Evolutionary conservation across 495 filamentous ascomycete species (phyloP), one percentile per base, ranked within the genome.

Genomic region (Aspergillus carlsbadensis): DNA sequence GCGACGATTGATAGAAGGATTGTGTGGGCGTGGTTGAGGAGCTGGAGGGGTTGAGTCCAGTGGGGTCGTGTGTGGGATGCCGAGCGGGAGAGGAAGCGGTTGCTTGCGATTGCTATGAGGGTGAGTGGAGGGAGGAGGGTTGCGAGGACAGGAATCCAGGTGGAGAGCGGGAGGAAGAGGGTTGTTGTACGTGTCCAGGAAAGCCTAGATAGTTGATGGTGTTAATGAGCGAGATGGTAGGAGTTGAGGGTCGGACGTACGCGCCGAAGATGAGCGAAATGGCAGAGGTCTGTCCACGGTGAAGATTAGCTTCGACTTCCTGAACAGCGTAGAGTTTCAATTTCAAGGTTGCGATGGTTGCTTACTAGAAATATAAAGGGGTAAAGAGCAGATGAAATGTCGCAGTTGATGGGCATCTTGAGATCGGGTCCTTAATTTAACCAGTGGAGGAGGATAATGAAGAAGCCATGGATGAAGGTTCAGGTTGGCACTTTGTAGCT

Each of bases 1-100:
- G 81, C 78, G 24, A 88, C 62, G 42, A 84, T 65, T 20, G 77
- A 75, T 8, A 75, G 73, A 49, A 85, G 59, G 42, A 79, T 69
- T 39, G 77, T 75, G 22, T 78, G 74, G 39, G 80, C 18, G 14
- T 70, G 63, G 34, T 62, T 50, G 8, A 69, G 35, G 42, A 59
- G 36, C 11, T 45, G 54, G 21, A 51, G 40, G 10, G 0, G 36
- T 52, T 29, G 33, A 34, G 3, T 8, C 15, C 31, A 17, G n/a
- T 17, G 29, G 21, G 24, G 15, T 42, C 2, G 44, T 37, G 3
- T 29, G 6, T 35, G 15, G 36, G 34, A 47, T 26, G 39, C 42
- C 13, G 24, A 34, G 59, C 15, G 14, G 31, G 18, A 10, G 45
- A 49, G 7, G 46, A 63, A 18, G n/a, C 52, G 52, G 18, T 26